These are phyloP conservation scores for Trichoderma lentiforme DNA, from an alignment of 2,329 filamentous ascomycete species.

Conservation along the genomic window DNA sequence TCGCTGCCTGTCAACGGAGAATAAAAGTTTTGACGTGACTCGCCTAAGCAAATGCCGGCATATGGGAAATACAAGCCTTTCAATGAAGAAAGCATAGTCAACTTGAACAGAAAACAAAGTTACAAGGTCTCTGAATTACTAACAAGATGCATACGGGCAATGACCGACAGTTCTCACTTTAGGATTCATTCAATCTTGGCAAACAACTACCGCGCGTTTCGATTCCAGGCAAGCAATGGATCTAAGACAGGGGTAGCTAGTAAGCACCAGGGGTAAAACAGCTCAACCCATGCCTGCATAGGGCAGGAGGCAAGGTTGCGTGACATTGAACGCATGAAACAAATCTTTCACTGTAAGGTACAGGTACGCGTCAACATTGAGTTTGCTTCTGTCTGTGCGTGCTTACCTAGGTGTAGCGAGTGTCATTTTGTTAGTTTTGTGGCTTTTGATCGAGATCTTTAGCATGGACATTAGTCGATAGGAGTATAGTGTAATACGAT, in stretches of 20 bases:
- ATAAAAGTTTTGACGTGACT: neutral
- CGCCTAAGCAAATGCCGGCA: neutral
- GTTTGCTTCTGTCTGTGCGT: neutral
- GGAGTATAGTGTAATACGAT: neutral
- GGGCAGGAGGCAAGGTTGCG: neutral
- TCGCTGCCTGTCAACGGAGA: neutral
- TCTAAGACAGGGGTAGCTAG: neutral
- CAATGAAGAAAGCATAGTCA: neutral
- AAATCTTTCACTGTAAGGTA: neutral
- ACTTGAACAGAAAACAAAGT: neutral
- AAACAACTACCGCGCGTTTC: neutral
- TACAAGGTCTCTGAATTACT: neutral
- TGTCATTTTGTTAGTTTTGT: neutral
- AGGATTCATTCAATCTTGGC: neutral
- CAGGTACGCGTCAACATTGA: neutral
- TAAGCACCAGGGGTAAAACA: conserved; percentile 13
- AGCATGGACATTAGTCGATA: neutral
- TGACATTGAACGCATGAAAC: neutral
- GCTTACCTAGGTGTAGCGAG: neutral
- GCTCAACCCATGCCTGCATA: neutral
- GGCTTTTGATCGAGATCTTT: neutral
- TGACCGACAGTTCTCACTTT: neutral
- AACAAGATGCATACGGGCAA: neutral
- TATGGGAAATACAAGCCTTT: neutral
- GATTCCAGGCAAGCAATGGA: neutral